Evolutionary conservation across 306 rosid genomes (phyloP).

Genomic region (Vigna hirtella): DNA sequence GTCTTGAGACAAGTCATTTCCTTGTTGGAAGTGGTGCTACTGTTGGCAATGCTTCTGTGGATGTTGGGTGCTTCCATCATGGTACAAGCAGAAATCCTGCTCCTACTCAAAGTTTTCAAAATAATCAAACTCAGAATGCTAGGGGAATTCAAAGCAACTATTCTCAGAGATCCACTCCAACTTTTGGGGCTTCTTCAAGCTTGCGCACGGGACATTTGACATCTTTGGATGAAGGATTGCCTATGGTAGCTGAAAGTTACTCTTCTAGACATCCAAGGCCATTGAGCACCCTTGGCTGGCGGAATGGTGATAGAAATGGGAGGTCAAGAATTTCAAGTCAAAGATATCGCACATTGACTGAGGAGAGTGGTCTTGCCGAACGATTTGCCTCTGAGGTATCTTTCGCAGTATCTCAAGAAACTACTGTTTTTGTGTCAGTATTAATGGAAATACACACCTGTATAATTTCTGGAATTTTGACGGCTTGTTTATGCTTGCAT

Average conservation of each 20-base stretch:
- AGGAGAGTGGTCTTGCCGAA: constrained; percentile 57
- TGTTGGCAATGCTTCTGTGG: constrained; percentile 59
- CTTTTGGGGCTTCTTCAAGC: constrained; percentile 75
- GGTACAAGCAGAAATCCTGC: constrained; percentile 55
- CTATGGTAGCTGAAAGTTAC: constrained; percentile 64
- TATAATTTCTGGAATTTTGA: constrained; percentile 19
- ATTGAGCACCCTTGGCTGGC: constrained; percentile 59
- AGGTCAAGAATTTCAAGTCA: constrained; percentile 71
- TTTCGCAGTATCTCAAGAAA: constrained; percentile 28
- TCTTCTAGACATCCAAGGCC: constrained; percentile 70
- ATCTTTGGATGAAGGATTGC: constrained; percentile 74
- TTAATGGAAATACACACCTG: constrained; percentile 22
- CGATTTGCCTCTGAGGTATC: constrained; percentile 67
- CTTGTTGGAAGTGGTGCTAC: constrained; percentile 63
- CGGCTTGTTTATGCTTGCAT: constrained; percentile 8
- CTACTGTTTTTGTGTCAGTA: constrained; percentile 34
- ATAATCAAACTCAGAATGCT: constrained; percentile 54
- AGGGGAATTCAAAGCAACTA: constrained; percentile 71
- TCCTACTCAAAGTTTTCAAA: constrained; percentile 64
- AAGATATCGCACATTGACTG: constrained; percentile 60
- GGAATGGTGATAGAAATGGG: constrained; percentile 68
- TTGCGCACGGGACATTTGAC: constrained; percentile 59
- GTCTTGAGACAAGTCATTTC: constrained; percentile 64
- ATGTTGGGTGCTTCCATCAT: constrained; percentile 67
- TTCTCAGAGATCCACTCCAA: constrained; percentile 71